Conservation (phyloP, 2,329 filamentous ascomycete species). For the Aspergillus fumigatiaffinis region DNA sequence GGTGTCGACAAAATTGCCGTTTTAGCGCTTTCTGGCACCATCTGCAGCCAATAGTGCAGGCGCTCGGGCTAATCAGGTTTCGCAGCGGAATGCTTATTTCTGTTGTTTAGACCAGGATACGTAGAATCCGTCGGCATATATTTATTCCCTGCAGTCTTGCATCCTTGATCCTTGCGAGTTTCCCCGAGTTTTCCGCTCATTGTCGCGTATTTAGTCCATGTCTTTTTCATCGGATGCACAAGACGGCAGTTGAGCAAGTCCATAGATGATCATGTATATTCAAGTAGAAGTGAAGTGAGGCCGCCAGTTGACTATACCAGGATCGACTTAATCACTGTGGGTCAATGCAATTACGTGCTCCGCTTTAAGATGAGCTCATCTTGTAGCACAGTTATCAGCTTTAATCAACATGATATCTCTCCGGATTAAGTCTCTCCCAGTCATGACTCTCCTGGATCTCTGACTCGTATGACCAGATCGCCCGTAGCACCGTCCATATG, state of each 20-base stretch:
- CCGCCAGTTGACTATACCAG: not conserved
- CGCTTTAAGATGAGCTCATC: conserved; percentile 10
- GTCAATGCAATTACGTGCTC: conserved; percentile 7
- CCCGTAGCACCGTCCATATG: too few species aligned
- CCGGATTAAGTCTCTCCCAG: not conserved
- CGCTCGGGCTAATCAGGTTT: not conserved
- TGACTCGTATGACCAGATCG: not conserved
- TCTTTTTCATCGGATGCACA: not conserved
- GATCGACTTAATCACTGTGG: not conserved
- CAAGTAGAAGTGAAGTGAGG: not conserved
- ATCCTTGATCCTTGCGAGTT: not conserved
- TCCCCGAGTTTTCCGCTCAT: not conserved
- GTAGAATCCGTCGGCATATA: too few species aligned
- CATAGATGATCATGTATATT: not conserved
- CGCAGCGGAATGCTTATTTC: not conserved
- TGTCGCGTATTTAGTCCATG: too few species aligned
- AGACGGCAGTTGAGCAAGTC: not conserved
- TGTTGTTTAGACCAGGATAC: too few species aligned
- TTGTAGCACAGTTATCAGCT: not conserved
- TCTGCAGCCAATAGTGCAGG: too few species aligned
- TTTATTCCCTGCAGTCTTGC: not conserved
- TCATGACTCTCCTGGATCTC: too few species aligned
- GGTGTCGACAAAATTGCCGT: not conserved
- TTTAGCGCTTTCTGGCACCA: not conserved
- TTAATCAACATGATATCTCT: not conserved